Evolutionary conservation across 2,329 filamentous ascomycete genomes (phyloP).

Genomic region (Colletotrichum cordylinicola): DNA sequence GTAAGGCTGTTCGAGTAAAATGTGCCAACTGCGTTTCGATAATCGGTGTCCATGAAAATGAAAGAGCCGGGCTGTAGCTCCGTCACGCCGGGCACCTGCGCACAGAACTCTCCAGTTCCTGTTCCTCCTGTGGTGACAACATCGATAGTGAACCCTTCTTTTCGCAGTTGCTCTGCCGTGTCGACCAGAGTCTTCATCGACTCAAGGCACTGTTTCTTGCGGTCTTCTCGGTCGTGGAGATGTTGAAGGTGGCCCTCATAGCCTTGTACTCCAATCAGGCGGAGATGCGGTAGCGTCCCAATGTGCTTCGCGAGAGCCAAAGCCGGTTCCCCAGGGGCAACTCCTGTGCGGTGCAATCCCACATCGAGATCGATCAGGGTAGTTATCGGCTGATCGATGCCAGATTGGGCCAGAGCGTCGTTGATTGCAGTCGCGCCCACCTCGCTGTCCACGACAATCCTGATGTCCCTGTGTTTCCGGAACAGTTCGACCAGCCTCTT

Average conservation of each 20-base stretch:
- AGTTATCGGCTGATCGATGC: background rate
- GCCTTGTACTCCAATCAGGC: conserved; percentile 54
- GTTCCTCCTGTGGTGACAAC: conserved; percentile 60
- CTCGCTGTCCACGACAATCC: background rate
- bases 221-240: conserved; percentile 46
- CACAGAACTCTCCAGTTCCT: conserved; percentile 59
- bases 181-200: conserved; percentile 39
- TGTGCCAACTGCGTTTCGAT: conserved; percentile 55
- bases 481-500: background rate
- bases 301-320: conserved; percentile 43
- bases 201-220: conserved; percentile 46
- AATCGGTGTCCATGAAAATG: conserved; percentile 64
- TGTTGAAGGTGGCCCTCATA: conserved; percentile 62
- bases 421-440: background rate
- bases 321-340: background rate
- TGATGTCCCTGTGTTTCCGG: background rate
- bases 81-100: conserved; percentile 52
- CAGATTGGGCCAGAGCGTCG: background rate
- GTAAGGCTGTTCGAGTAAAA: conserved; percentile 55
- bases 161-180: conserved; percentile 46
- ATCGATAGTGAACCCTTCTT: conserved; percentile 46
- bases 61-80: conserved; percentile 61
- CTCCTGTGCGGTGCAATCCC: background rate
- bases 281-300: conserved; percentile 38
- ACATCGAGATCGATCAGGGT: background rate